Evolutionary conservation across 768 basidiomycete species (phyloP), one percentile per base, ranked within the genome.

Genomic region (Pleurotus platypus): DNA sequence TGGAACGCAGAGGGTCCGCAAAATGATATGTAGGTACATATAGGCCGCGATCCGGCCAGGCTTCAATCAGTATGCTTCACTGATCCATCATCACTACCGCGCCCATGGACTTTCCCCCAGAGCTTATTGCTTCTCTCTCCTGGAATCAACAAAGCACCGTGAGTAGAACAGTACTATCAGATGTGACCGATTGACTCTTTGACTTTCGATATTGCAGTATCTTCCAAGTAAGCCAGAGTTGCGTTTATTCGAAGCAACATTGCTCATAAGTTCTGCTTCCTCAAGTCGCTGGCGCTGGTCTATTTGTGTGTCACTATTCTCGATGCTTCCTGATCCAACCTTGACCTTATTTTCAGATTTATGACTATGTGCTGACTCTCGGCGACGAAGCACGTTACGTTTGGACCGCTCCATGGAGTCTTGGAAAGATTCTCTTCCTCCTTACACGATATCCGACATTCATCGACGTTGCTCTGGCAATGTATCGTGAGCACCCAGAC

Each of bases 401-500:
- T 1, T 57, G 58, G 58, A 47, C 40, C 27, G 43, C 58, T 18
- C 45, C 18, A 30, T 54, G 58, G 51, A 49, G 37, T 20, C 18
- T 54, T 30, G 46, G 54, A 8, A 59, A 59, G 24, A 37, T 42
- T 18, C 45, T 59, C 16, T 59, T 59, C 48, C 16, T 56, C 15
- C n/a, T 39, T 47, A 39, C 55, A 4, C 55, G 58, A 8, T 59
- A 59, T 40, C 13, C 45, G 5, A 42, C 55, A 8, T 55, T 55
- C 24, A 16, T 24, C 4, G 46, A 38, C 8, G 49, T 56, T 12
- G 43, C 56, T 11, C 37, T 56, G 12, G 42, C 46, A 26, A 12
- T 55, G 8, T 50, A 56, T 18, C 55, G 58, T 56, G 45, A 35
- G 20, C 6, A 13, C 18, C 45, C 26, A 16, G 39, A 18, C 40